These are phyloP conservation scores for Trypanosoma caninum DNA, from an alignment of 208 protist genomes.

Conservation along the genomic window DNA sequence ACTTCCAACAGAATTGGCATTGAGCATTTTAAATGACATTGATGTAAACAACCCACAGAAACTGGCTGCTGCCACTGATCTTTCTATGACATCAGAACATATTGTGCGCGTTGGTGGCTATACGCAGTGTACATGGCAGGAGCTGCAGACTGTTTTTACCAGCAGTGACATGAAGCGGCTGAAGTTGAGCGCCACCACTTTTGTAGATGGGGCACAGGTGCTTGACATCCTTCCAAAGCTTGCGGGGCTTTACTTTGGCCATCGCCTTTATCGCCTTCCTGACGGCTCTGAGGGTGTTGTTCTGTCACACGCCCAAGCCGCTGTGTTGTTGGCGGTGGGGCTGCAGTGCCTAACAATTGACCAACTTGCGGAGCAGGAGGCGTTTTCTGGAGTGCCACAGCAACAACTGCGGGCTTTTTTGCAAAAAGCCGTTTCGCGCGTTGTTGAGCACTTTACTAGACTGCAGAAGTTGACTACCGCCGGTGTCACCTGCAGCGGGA, in stretches of 20 bases:
- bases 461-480: conserved; percentile 42
- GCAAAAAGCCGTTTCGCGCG: conserved; percentile 75
- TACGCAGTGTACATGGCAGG: conserved; percentile 43
- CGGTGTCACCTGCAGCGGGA: conserved; percentile 1
- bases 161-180: conserved; percentile 94
- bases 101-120: conserved; percentile 57
- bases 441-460: conserved; percentile 67
- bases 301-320: conserved; percentile 87
- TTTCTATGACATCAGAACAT: conserved; percentile 23
- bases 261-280: conserved; percentile 43
- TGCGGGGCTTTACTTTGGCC: conserved; percentile 90
- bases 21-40: conserved; percentile 78
- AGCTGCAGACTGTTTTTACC: conserved; percentile 65
- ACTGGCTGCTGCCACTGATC: conserved; percentile 32
- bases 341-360: conserved; percentile 89
- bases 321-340: conserved; percentile 93
- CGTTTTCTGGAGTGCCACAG: conserved; percentile 54
- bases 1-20: conserved; percentile 79
- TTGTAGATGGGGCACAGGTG: conserved; percentile 95
- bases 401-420: conserved; percentile 88
- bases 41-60: conserved; percentile 55
- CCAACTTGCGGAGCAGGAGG: conserved; percentile 43
- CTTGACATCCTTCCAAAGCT: conserved; percentile 95
- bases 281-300: conserved; percentile 78
- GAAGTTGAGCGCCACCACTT: conserved; percentile 87